These are phyloP conservation scores for Leishmania lainsoni DNA, from an alignment of 208 protist species.

Conservation along the genomic window DNA sequence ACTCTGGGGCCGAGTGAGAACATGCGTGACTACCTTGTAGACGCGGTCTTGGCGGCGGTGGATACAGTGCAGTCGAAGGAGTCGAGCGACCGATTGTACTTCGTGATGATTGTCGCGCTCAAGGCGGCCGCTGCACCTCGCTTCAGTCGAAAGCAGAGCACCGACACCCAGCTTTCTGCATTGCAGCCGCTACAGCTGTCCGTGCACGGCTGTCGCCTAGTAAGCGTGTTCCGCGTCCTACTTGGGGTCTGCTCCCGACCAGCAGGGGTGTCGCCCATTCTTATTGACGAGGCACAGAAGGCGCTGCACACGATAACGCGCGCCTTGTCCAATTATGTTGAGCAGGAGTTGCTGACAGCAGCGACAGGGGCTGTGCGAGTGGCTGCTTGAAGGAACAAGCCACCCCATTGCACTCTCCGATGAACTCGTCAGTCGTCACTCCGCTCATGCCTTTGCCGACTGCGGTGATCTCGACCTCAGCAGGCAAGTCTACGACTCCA, in stretches of 20 bases:
- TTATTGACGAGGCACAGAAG: constrained; percentile 55
- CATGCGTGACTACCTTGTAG: constrained; percentile 59
- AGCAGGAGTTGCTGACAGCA: constrained; percentile 19
- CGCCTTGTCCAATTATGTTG: constrained; percentile 59
- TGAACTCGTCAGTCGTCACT: constrained; percentile 9
- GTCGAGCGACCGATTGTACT: constrained; percentile 53
- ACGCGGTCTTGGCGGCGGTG: constrained; percentile 55
- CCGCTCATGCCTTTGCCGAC: constrained; percentile 23
- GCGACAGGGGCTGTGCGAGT: neutral
- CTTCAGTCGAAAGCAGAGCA: constrained; percentile 32
- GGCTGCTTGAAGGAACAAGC: neutral
- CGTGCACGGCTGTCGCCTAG: constrained; percentile 45
- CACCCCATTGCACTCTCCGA: constrained; percentile 4
- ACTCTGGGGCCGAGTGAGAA: constrained; percentile 33
- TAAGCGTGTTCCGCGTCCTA: constrained; percentile 51
- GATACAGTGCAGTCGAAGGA: constrained; percentile 45
- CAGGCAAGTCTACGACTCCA: neutral
- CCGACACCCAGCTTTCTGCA: constrained; percentile 7
- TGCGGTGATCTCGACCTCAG: neutral
- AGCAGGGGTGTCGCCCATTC: constrained; percentile 32
- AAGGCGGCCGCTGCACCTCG: constrained; percentile 58
- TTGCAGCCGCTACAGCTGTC: constrained; percentile 44
- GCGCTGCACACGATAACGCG: constrained; percentile 54
- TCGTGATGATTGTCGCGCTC: constrained; percentile 65
- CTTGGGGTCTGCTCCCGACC: constrained; percentile 49